These are phyloP conservation scores for Suillus subluteus DNA, from an alignment of 768 basidiomycete genomes.

Conservation along the genomic window DNA sequence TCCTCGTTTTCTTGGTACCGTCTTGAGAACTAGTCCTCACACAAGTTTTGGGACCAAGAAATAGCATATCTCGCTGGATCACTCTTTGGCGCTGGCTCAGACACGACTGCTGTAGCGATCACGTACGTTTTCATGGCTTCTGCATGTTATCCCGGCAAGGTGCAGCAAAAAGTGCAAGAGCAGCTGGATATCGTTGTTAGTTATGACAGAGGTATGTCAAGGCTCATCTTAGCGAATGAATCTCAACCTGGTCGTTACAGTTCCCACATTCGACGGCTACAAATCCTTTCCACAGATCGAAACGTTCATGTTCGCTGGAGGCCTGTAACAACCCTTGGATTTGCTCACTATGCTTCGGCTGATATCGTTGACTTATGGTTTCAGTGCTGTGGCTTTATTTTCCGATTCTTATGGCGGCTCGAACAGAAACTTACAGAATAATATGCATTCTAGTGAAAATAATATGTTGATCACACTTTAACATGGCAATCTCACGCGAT, in stretches of 20 bases:
- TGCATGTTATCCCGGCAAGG: slow-evolving; percentile 48
- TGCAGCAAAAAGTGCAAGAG: slow-evolving; percentile 52
- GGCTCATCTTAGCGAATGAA: neutral
- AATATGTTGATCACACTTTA: too few species aligned
- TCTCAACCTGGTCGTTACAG: slow-evolving; percentile 25
- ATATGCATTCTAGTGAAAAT: too few species aligned
- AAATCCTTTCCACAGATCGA: slow-evolving; percentile 39
- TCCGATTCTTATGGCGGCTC: neutral
- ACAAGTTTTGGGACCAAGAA: slow-evolving; percentile 58
- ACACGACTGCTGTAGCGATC: slow-evolving; percentile 65
- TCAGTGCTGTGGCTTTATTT: neutral
- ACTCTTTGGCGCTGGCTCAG: slow-evolving; percentile 68
- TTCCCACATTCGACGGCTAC: slow-evolving; percentile 43
- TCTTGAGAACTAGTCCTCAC: slow-evolving; percentile 56
- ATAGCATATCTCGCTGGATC: slow-evolving; percentile 47
- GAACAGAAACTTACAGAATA: slow-evolving; percentile 23
- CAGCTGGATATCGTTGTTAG: slow-evolving; percentile 59
- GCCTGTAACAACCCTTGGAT: slow-evolving; percentile 46
- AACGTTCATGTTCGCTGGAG: slow-evolving; percentile 46
- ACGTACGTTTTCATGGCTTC: slow-evolving; percentile 59
- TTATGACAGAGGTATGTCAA: slow-evolving; percentile 32
- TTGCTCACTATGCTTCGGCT: slow-evolving; percentile 64
- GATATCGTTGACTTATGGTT: slow-evolving; percentile 60
- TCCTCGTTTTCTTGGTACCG: slow-evolving; percentile 59
- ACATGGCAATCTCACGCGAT: too few species aligned